Evolutionary conservation across 2,329 filamentous ascomycete species (phyloP), one percentile per base, ranked within the genome.

Genomic region (Pezicula neosporulosa): DNA sequence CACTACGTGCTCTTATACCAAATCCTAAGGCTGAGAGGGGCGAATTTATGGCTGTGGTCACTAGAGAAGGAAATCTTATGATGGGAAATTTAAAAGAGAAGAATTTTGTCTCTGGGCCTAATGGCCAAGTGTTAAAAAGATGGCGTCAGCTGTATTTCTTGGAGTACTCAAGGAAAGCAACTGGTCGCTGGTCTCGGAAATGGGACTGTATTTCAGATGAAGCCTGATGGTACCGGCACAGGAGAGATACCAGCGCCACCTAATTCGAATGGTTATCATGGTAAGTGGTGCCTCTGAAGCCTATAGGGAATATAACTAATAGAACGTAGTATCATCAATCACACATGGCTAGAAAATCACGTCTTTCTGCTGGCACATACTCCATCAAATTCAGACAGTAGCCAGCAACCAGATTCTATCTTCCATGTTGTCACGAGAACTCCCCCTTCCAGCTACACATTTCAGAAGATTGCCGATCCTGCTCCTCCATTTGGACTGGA

Each of bases 91-190:
- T 99, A 53, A 85, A 87, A 62, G 80, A 85, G 36, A 77, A 80
- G 45, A 76, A 72, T 38, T 77, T 90, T 42, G 66, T 79, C 8
- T 72, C 74, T 33, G 81, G 81, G 1, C 62, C 76, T 18, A 83
- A 82, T 57, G 89, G 89, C 33, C 78, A 73, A 56, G 73, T 85
- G 1, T 74, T 96, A 56, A 89, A 89, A 86, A 63, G 76, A 80
- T 27, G 85, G 87, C 44, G 92, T 96, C 27, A 91, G 86, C 65
- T 94, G 88, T 63, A 80, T 90, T 6, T 86, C 89, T 50, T 99
- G 95, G 94, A 99, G 94, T 68, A 87, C 83, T 54, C 90, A 86
- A 66, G 94, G 94, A 44, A 99, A 96, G 68, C 93, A 97, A 66
- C 76, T 99, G 41, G 86, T 96, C 42, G 92, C 90, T 59, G 94